Percentiles rank a stretch among this genome's conserved stretches.
Evolutionary conservation across 352 stramenopile genomes (phyloP).

Genomic region (Phytophthora multivora): DNA sequence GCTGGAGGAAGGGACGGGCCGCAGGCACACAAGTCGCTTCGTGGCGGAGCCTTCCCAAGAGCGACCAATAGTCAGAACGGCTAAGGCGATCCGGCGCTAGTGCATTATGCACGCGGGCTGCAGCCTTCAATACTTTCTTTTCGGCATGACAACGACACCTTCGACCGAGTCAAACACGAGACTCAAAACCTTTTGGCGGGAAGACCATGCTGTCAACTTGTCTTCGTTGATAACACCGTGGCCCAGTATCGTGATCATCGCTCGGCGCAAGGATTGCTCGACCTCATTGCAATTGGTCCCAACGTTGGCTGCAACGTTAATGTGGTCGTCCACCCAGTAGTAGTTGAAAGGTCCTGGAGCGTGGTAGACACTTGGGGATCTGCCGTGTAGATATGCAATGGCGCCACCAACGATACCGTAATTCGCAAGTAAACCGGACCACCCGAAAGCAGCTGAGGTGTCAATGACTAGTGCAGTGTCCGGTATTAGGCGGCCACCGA

Average conservation of each 20-base stretch:
- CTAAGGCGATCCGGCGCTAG: neutral
- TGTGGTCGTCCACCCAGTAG: neutral
- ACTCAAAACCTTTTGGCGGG: neutral
- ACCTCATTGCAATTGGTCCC: neutral
- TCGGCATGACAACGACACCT: neutral
- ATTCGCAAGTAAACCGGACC: no score
- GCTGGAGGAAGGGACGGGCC: neutral
- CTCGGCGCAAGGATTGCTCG: neutral
- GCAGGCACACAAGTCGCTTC: neutral
- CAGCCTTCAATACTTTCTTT: neutral
- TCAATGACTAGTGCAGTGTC: no score
- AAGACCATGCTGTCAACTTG: neutral
- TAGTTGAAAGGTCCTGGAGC: neutral
- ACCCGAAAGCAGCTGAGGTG: no score
- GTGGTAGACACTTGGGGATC: neutral
- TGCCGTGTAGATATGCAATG: neutral
- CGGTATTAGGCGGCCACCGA: no score
- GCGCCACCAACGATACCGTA: no score
- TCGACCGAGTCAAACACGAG: neutral
- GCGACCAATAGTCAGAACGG: neutral
- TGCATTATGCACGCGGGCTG: neutral
- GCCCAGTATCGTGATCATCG: neutral
- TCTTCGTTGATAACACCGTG: slow-evolving; percentile 1
- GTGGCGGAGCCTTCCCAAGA: neutral
- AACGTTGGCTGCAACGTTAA: neutral